Base-by-base conservation (phyloP, 345 rosid species). In the Geranium brycei region DNA sequence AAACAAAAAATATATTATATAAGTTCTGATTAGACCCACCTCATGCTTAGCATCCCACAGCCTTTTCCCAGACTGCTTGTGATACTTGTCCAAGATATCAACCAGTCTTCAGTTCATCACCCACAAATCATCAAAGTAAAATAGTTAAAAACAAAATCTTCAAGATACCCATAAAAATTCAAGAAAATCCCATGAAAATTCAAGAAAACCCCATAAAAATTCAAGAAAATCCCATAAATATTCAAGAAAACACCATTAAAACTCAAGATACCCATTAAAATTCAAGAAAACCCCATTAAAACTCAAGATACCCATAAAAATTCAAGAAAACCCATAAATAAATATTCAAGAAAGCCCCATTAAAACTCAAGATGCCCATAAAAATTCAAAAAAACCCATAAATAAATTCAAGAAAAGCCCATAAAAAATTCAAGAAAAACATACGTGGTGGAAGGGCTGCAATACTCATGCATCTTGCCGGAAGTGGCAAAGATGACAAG, bases 41-140 rank as follows among this genome's bases (percentile, higher is more conserved):
- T 93, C 97, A 80, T 90, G 99, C 72, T 88, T 91, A 61, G 86
- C 89, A 79, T 93, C 96, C 99, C 99, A 91, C 57, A 93, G 61
- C 78, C 81, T 88, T 68, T 88, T 82, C 58, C 95, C 91, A 63
- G 89, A 82, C 62, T 75, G 78, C 67, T 80, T 87, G 64, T 91
- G 96, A 62, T 93, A 93, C 62, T 73, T 68, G 47, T 90, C 99
- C 83, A 93, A 66, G 69, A 91, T 74, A 66, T 88, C 87, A 64
- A 74, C 71, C 89, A 91, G 66, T 68, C 95, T 87, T 71, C 73
- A 65, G 41, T 35, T 35, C 41, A 68, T 19, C n/a, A 56, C 28
- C 40, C 17, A 7, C 17, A 56, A 11, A 6, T 5, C 0, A 14
- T 18, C 61, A 59, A 35, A 41, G 38, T n/a, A 13, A 63, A 51